Percentiles rank a stretch among this genome's conserved stretches.
Evolutionary conservation across 345 rosid genomes (phyloP).

Genomic region (Eucalyptus viminalis): DNA sequence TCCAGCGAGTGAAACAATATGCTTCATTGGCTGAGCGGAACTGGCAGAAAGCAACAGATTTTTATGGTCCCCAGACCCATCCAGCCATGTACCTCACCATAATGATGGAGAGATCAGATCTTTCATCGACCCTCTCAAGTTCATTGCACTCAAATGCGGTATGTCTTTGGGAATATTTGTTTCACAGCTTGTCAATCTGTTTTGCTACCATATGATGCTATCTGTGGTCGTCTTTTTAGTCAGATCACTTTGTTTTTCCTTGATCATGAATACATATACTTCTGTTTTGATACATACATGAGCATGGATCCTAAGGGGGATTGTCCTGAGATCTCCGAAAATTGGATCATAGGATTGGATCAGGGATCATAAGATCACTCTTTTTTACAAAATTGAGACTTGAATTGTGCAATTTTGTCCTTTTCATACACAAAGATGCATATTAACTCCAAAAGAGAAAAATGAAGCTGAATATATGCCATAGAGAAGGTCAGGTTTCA

Average conservation of each 20-base stretch:
- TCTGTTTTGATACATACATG: background rate
- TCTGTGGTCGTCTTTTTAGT: background rate
- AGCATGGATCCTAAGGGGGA: background rate
- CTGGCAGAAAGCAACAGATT: conserved; percentile 76
- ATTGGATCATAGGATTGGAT: background rate
- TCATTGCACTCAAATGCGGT: conserved; percentile 41
- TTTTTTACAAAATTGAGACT: background rate
- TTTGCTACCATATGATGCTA: background rate
- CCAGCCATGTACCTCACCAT: conserved; percentile 74
- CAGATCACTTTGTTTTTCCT: background rate
- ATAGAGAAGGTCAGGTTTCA: background rate
- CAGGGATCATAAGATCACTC: background rate
- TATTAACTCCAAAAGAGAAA: background rate
- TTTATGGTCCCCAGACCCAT: conserved; percentile 57
- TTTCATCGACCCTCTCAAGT: conserved; percentile 42
- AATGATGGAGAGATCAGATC: conserved; percentile 60
- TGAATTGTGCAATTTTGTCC: background rate
- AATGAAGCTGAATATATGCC: background rate
- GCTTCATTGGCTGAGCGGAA: conserved; percentile 80
- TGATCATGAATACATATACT: background rate
- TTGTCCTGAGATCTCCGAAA: background rate
- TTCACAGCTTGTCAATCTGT: background rate
- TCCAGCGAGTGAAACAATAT: conserved; percentile 73
- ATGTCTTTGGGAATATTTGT: conserved; percentile 6
- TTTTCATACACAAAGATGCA: background rate